Evolutionary conservation across 805 yeast species (phyloP).

Genomic region (Cyberlindnera xylosilytica): DNA sequence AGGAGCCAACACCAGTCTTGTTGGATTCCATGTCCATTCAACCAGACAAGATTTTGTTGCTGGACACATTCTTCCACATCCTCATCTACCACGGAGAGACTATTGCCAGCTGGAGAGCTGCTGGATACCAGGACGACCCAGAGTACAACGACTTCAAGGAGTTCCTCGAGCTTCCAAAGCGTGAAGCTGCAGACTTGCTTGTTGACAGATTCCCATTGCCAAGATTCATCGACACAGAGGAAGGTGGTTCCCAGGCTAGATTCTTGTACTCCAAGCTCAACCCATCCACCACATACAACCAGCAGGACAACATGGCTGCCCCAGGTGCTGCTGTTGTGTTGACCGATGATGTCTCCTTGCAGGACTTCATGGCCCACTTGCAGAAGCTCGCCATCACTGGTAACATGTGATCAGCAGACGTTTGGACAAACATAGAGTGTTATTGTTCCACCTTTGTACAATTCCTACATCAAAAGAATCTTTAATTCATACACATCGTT

Average conservation of each 20-base stretch:
- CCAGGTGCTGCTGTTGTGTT: constrained; percentile 38
- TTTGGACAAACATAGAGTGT: too few species aligned
- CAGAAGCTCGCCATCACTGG: constrained; percentile 24
- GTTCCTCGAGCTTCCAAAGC: constrained; percentile 58
- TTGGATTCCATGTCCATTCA: constrained; percentile 62
- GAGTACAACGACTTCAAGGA: constrained; percentile 58
- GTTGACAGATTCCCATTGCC: constrained; percentile 71
- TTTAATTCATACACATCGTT: too few species aligned
- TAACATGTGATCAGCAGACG: too few species aligned
- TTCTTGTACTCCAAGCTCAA: constrained; percentile 66
- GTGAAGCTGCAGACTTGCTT: constrained; percentile 62
- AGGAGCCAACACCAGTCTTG: constrained; percentile 57
- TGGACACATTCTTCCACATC: constrained; percentile 70
- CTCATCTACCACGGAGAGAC: constrained; percentile 64
- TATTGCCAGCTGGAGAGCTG: constrained; percentile 65
- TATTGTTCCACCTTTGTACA: too few species aligned
- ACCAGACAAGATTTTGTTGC: constrained; percentile 51
- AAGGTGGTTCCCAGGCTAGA: constrained; percentile 75
- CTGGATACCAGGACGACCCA: constrained; percentile 57
- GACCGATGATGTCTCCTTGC: constrained; percentile 48
- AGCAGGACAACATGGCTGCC: constrained; percentile 31
- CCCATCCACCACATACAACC: constrained; percentile 57
- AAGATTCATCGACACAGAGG: constrained; percentile 69
- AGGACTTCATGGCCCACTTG: constrained; percentile 35
- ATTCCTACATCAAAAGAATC: too few species aligned